Conservation (phyloP, 306 rosid genomes). For the Quercus alba region DNA sequence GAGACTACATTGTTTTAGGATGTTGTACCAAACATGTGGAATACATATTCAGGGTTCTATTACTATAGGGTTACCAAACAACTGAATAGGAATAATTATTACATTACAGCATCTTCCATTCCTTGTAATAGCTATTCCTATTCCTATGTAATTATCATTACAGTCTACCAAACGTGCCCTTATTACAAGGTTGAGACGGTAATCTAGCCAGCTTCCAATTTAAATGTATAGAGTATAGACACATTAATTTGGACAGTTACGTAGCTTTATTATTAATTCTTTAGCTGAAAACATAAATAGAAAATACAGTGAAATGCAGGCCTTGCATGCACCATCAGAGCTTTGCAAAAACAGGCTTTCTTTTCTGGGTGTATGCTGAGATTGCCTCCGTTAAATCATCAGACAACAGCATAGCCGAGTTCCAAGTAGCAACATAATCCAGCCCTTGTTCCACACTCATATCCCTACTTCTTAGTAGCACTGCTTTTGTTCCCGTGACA, state of each 20-base stretch:
- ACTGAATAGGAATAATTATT: too few relatives aligned
- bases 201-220: neutral
- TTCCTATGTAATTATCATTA: too few relatives aligned
- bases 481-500: constrained; percentile 72
- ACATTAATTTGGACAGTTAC: neutral
- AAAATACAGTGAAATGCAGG: neutral
- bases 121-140: too few relatives aligned
- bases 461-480: constrained; percentile 71
- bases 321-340: constrained; percentile 35
- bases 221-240: neutral
- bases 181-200: neutral
- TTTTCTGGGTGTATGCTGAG: constrained; percentile 43
- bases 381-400: constrained; percentile 63
- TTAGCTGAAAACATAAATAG: neutral
- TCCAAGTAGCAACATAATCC: constrained; percentile 85
- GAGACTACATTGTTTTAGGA: too few relatives aligned
- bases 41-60: too few relatives aligned
- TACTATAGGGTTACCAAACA: too few relatives aligned
- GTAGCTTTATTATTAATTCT: neutral
- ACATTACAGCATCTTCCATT: too few relatives aligned
- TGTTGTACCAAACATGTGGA: too few relatives aligned
- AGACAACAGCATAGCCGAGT: constrained; percentile 65
- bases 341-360: constrained; percentile 69
- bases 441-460: constrained; percentile 68
- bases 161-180: too few relatives aligned